Percentiles rank a stretch among this genome's conserved stretches.
Evolutionary conservation across 805 yeast species (phyloP).

Genomic region (Peterozyma toletana): DNA sequence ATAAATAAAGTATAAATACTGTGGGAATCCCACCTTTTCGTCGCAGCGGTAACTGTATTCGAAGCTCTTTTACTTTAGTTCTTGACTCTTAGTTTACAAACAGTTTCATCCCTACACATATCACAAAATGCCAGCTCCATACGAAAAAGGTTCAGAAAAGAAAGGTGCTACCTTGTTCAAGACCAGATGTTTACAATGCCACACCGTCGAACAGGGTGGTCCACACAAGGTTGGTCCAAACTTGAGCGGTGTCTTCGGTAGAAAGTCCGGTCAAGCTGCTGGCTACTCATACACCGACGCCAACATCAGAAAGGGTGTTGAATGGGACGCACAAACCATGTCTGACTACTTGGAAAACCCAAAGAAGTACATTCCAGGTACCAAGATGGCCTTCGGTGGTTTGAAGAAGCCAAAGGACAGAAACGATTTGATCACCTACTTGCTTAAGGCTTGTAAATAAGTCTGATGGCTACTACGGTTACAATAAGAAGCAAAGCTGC

Average conservation of each 20-base stretch:
- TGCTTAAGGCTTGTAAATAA: slow-evolving; percentile 47
- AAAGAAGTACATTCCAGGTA: slow-evolving; percentile 99
- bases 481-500: too few relatives aligned
- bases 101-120: too few relatives aligned
- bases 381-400: slow-evolving; percentile 99
- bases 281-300: slow-evolving; percentile 98
- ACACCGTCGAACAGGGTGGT: slow-evolving; percentile 93
- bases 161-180: slow-evolving; percentile 98
- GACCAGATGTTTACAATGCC: slow-evolving; percentile 99
- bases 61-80: too few relatives aligned
- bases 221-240: slow-evolving; percentile 99
- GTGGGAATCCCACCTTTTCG: too few relatives aligned
- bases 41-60: too few relatives aligned
- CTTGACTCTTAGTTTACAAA: too few relatives aligned
- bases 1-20: too few relatives aligned
- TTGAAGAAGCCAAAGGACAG: slow-evolving; percentile 98
- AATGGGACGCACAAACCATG: slow-evolving; percentile 84
- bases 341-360: slow-evolving; percentile 97
- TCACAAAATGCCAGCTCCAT: slow-evolving; percentile 31
- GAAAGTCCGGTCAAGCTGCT: slow-evolving; percentile 84
- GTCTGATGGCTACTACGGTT: not conserved
- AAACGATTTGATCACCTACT: slow-evolving; percentile 91
- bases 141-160: slow-evolving; percentile 55
- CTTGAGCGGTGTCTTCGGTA: slow-evolving; percentile 90
- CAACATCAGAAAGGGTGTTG: slow-evolving; percentile 91